Evolutionary conservation across 352 stramenopile species (phyloP).

Genomic region (Chrysophaeum taylorii): DNA sequence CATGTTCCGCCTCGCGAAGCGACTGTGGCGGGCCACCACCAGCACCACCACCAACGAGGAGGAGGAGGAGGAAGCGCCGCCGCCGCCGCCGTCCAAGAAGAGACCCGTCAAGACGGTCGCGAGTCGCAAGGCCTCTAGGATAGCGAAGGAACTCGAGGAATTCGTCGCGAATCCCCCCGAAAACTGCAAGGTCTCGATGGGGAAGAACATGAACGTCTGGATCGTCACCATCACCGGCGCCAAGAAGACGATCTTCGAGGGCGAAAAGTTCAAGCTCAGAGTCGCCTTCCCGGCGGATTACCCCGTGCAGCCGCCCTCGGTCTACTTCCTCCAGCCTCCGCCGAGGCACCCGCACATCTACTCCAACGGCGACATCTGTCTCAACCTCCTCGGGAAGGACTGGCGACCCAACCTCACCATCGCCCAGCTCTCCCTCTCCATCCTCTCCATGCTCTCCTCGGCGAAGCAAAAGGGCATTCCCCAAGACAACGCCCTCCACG

Average conservation of each 20-base stretch:
- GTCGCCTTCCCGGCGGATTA: conserved; percentile 61
- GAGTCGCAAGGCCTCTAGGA: neutral
- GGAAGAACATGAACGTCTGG: conserved; percentile 55
- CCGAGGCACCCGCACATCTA: conserved; percentile 59
- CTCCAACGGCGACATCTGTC: conserved; percentile 70
- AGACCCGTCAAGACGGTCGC: neutral
- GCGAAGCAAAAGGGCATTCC: conserved; percentile 58
- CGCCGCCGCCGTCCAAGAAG: too few species aligned
- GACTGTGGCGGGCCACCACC: too few species aligned
- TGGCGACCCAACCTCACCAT: conserved; percentile 64
- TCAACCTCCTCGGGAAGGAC: conserved; percentile 59
- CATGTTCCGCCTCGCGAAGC: too few species aligned
- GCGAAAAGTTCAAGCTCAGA: conserved; percentile 58
- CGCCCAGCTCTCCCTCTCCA: conserved; percentile 55
- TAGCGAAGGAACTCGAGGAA: conserved; percentile 1
- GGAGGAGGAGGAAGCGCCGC: too few species aligned
- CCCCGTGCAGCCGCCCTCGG: conserved; percentile 56
- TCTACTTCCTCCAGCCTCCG: conserved; percentile 53
- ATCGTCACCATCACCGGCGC: conserved; percentile 55
- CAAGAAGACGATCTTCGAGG: conserved; percentile 53
- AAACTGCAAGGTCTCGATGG: conserved; percentile 35
- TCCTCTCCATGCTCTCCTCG: conserved; percentile 60
- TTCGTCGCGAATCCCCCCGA: conserved; percentile 20
- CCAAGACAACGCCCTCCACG: conserved; percentile 57
- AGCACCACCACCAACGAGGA: too few species aligned